Percentiles rank a stretch among this genome's conserved stretches.
Evolutionary conservation across 257 asterid genomes (phyloP).

Genomic region (Osmanthus fragrans): DNA sequence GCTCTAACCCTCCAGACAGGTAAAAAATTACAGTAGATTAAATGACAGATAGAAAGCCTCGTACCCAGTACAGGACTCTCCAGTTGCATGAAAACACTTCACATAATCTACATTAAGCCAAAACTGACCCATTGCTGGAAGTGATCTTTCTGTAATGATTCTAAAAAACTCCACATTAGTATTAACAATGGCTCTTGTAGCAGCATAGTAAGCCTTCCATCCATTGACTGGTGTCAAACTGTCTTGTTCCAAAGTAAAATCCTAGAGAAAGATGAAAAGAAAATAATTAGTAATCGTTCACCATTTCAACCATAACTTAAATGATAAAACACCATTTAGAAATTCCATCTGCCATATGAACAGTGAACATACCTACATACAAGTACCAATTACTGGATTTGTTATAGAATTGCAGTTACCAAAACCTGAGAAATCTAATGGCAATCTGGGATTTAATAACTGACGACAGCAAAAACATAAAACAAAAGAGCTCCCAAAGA

Average conservation of each 20-base stretch:
- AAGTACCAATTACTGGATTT: neutral
- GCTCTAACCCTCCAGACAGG: conserved; percentile 1
- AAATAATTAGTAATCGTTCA: conserved; percentile 20
- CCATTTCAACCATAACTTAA: conserved; percentile 14
- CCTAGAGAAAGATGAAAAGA: conserved; percentile 44
- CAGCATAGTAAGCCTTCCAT: conserved; percentile 97
- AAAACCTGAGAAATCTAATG: neutral
- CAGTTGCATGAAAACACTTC: conserved; percentile 84
- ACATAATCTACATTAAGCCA: conserved; percentile 98
- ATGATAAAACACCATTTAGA: neutral
- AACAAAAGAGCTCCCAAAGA: neutral
- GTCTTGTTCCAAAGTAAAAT: conserved; percentile 89
- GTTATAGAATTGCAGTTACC: neutral
- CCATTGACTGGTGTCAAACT: conserved; percentile 73
- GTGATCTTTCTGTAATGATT: conserved; percentile 65
- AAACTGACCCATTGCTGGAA: conserved; percentile 75
- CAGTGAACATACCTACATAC: neutral
- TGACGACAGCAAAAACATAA: neutral
- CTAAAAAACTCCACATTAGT: conserved; percentile 66
- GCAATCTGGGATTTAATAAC: neutral
- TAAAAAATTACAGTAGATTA: neutral
- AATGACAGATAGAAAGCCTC: conserved; percentile 29
- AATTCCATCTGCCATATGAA: neutral
- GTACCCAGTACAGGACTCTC: conserved; percentile 87
- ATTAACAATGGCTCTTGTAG: conserved; percentile 81